Evolutionary conservation across 2,329 filamentous ascomycete genomes (phyloP), one percentile per base, ranked within the genome.

Genomic region (Sporothrix luriei): DNA sequence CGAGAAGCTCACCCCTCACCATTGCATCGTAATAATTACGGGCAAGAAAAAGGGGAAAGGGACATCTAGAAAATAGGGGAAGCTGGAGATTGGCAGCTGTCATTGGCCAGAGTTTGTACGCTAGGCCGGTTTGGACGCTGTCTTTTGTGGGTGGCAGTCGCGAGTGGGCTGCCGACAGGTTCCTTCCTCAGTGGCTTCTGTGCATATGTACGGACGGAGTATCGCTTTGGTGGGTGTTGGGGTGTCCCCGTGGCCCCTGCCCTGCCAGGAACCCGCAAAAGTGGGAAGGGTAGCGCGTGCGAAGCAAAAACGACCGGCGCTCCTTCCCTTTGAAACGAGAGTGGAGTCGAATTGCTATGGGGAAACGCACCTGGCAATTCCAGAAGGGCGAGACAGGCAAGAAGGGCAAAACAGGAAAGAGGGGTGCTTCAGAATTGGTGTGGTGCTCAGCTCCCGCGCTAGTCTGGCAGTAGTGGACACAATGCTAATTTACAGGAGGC

Each of bases 311-410:
- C 69, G 49, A 52, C 69, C 66, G 48, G 66, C 48, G 64, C 43
- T 33, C 55, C 64, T 57, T 55, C 33, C 43, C 59, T 69, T 69
- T 71, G 70, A 71, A 71, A 71, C 70, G 64, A 55, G 46, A 69
- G 70, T 71, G 70, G 70, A 29, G 68, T 29, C 29, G 62, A 38
- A 59, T 66, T 26, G 26, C 19, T 59, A 69, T 71, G 70, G 70
- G 67, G 70, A 71, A 69, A 68, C 64, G 43, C 49, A 68, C 70
- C 70, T 71, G 70, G 19, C 55, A 69, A 69, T 69, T 71, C 70
- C 24, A 68, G 49, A 59, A 67, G 51, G 38, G 51, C 52, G 51
- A 51, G 65, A 55, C 51, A 26, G 29, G 33, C 33, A 7, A 33
- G 6, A 33, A 33, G 33, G 33, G 33, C 33, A 33, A 4, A 33